Evolutionary conservation across 2,329 filamentous ascomycete genomes (phyloP), one percentile per base, ranked within the genome.

Genomic region (Colletotrichum trifolii): DNA sequence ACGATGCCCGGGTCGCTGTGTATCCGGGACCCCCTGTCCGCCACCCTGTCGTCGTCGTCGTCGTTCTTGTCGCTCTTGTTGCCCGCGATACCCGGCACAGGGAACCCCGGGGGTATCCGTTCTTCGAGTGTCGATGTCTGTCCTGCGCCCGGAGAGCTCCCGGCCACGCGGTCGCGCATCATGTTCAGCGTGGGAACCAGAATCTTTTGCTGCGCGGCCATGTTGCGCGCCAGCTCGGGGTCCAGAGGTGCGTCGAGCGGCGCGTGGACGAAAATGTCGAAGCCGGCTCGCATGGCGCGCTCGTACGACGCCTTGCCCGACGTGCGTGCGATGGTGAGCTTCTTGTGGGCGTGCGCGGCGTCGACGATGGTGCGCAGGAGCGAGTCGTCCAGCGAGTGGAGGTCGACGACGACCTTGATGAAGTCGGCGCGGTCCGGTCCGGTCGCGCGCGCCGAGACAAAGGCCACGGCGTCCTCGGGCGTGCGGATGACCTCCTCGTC

Each of bases 141-240:
- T 25, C 4, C 4, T 25, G 45, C 7, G 2, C 8, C 15, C 15
- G 13, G 45, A 4, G 45, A 4, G n/a, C 45, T n/a, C 10, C 15
- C 45, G 15, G 13, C 11, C 25, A 48, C 25, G 2, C 54, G 15
- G 8, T 4, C 49, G 2, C 13, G 34, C 64, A 69, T 55, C 63
- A 73, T 71, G 35, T 60, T 70, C 58, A 76, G 60, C 12, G 73
- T 74, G 15, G 74, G 74, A 7, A 75, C 69, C 6, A 69, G 68
- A n/a, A 72, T 59, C 9, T 70, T 71, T 17, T 67, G 54, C 53
- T 65, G 64, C 11, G 17, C 64, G 8, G 54, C 56, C 67, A 74
- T 71, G 4, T 61, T 54, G 1, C 39, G 43, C 2, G 69, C 67
- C 4, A 73, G 46, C 0, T 59, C 60, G 7, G 55, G n/a, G 50